Evolutionary conservation across 805 yeast species (phyloP), one percentile per base, ranked within the genome.

Genomic region (Saccharomycopsis fodiens): DNA sequence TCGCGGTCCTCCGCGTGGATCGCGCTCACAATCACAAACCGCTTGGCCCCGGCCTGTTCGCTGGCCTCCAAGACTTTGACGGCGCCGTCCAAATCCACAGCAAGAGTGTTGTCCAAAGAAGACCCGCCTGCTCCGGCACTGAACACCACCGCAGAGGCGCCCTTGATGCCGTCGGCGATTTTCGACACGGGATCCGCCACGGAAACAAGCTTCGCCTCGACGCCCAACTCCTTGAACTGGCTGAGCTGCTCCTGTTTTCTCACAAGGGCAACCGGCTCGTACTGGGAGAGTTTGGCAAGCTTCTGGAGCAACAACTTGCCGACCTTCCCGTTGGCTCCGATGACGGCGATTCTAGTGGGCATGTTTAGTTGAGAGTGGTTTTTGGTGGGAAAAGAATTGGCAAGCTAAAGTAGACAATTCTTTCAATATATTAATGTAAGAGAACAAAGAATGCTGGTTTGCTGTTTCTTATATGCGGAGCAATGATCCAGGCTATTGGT

Each of bases 241-340:
- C 59, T 54, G 3, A 58, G 64, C 47, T 79, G 83, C n/a, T 64
- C 68, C 3, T 60, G 53, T 43, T 62, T 66, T 46, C 85, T 63
- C 30, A 76, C 68, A 44, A 70, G 57, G 0, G 74, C 73, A 2
- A 64, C 60, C 41, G 67, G 76, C 54, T 50, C 69, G 54, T 57
- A 72, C 52, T 57, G 63, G 16, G 45, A 59, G 12, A 54, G 54
- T 21, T 46, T 52, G 16, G 56, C 62, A 20, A 66, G 61, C 36
- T 66, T 58, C n/a, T 59, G 48, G 10, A 76, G 56, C 10, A 79
- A 53, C 1, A 61, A 55, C 47, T 72, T 68, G 34, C 79, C 85
- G n/a, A 79, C 69, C 48, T 70, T 71, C 29, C 85, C 85, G 57
- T 76, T 76, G 17, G 82, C 81, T 34, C 85, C 85, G 44, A 79